Base-by-base conservation (phyloP, 306 rosid genomes). In the Pterocarpus santalinus region DNA sequence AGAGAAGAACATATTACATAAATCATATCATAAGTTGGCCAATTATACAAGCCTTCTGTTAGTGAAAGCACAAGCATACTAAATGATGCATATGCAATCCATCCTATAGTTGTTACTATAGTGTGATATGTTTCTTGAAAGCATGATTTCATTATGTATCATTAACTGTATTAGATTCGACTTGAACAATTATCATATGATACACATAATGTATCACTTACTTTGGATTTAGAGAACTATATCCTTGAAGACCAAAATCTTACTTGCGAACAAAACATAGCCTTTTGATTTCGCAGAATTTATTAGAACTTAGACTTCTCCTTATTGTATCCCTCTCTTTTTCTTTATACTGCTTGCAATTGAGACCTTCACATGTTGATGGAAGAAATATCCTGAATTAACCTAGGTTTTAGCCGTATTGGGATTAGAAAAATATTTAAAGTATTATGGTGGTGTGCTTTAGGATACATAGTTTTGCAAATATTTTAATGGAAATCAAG, bases 371-470 rank as follows among this genome's bases (percentile, higher is more conserved):
- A 43, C 2, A 8, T 5, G 47, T 43, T 43, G 47, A 58, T 28
- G 68, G 41, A 74, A 60, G 30, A 74, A 60, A 60, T 11, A 60
- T 41, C 22, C 10, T 4, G 2, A 41, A 30, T 13, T 6, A 41
- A 60, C 69, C 41, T 57, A 73, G 78, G 78, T 41, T 73, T 41
- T 22, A 14, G 17, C 63, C 44, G 32, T 43, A 30, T 35, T 22
- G 33, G 44, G 30, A 61, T 61, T 7, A 72, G 65, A 35, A 35
- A 72, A 34, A 9, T 17, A 72, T 72, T 6, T 44, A 51, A 9
- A 71, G 14, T 15, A 22, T 34, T 33, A 39, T 53, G 30, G 46
- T 0, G 0, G 46, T 17, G 30, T 49, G 43, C 75, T 70, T 9
- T 70, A 32, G 38, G 28, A 56, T 73, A 14, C 62, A 72, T 36